These are phyloP conservation scores for Circinella minor DNA, from an alignment of 371 early-diverging fungal species.

Conservation along the genomic window DNA sequence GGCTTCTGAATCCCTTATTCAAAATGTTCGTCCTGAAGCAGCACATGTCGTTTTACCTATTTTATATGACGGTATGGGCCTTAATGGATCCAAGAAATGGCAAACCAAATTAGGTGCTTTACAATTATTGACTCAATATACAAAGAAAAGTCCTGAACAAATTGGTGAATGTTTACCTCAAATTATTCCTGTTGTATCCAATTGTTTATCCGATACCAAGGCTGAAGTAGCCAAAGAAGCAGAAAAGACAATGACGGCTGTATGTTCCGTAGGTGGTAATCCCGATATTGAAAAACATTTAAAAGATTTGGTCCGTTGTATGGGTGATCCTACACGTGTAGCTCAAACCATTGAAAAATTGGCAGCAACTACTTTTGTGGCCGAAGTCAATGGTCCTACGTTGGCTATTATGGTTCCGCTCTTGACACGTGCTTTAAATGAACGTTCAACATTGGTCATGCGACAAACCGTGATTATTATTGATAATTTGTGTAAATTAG, in stretches of 20 bases:
- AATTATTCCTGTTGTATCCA: conserved; percentile 74
- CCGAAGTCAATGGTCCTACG: conserved; percentile 78
- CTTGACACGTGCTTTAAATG: conserved; percentile 65
- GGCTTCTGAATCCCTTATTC: conserved; percentile 59
- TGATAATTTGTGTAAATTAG: conserved; percentile 67
- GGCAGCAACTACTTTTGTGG: conserved; percentile 80
- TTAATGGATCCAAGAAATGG: conserved; percentile 72
- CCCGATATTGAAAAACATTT: conserved; percentile 75
- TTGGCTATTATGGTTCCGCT: conserved; percentile 81
- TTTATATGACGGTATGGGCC: conserved; percentile 64
- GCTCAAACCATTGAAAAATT: conserved; percentile 73
- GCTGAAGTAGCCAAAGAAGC: conserved; percentile 60
- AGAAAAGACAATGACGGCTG: conserved; percentile 63
- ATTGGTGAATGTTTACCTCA: conserved; percentile 70
- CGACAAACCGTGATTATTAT: conserved; percentile 67
- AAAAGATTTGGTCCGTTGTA: conserved; percentile 71
- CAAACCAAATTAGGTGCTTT: conserved; percentile 77
- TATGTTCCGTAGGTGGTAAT: conserved; percentile 78
- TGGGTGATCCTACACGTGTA: conserved; percentile 76
- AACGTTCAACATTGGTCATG: conserved; percentile 57
- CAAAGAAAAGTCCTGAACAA: conserved; percentile 65
- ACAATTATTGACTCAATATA: conserved; percentile 58
- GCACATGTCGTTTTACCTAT: conserved; percentile 61
- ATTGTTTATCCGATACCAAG: conserved; percentile 77
- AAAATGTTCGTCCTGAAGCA: conserved; percentile 61